These are phyloP conservation scores for Ceratobasidium papillatum DNA, from an alignment of 1,284 basidiomycete genomes.

Conservation along the genomic window DNA sequence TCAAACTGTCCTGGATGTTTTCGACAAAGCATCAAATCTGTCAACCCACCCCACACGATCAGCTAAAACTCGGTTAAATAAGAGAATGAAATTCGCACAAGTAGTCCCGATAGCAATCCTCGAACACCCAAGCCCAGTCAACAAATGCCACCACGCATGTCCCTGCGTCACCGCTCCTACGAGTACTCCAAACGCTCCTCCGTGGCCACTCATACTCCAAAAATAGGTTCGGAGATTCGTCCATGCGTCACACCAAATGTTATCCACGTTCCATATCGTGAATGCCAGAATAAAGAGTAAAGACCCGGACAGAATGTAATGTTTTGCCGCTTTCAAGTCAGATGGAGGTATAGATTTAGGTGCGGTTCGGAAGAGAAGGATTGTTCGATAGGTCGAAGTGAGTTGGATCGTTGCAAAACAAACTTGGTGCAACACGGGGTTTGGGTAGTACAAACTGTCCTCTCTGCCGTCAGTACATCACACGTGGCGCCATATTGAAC, in stretches of 20 bases:
- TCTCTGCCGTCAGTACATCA: background rate
- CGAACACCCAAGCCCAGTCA: constrained; percentile 58
- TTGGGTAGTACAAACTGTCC: constrained; percentile 55
- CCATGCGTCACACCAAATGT: constrained; percentile 56
- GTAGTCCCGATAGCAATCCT: constrained; percentile 54
- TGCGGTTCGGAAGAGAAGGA: constrained; percentile 49
- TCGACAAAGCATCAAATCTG: constrained; percentile 28
- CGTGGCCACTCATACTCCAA: constrained; percentile 44
- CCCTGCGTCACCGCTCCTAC: constrained; percentile 46
- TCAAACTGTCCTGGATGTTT: constrained; percentile 33
- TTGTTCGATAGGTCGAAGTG: constrained; percentile 48
- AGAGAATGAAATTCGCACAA: constrained; percentile 48
- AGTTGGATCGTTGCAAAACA: constrained; percentile 57
- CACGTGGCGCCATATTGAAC: background rate
- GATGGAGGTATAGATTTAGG: constrained; percentile 43
- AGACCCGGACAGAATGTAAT: constrained; percentile 49
- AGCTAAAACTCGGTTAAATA: background rate
- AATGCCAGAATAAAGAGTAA: constrained; percentile 55
- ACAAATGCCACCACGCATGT: constrained; percentile 60
- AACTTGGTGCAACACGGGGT: constrained; percentile 62
- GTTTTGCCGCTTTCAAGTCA: constrained; percentile 46
- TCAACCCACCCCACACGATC: background rate
- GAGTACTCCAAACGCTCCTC: background rate
- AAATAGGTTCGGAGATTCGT: constrained; percentile 44
- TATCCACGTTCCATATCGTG: constrained; percentile 61